Base-by-base conservation (phyloP, 495 filamentous ascomycete species). In the Aspergillus nanangensis region DNA sequence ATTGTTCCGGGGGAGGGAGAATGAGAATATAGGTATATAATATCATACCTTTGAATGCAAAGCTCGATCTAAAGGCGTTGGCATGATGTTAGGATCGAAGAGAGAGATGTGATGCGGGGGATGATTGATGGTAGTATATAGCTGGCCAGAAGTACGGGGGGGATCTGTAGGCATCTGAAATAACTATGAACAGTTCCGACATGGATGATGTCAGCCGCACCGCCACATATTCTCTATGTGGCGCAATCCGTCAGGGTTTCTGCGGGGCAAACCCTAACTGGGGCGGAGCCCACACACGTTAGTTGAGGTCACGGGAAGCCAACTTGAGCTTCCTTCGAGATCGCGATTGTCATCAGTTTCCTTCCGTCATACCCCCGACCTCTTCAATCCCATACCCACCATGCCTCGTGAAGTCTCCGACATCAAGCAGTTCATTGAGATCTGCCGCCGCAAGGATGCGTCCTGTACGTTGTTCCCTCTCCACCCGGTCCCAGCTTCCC, bases 361-460 rank as follows among this genome's bases (percentile, higher is more conserved):
- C 38, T 15, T 44, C 46, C 14, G 48, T 42, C 40, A 32, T 19
- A 22, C 31, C 29, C 41, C 18, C 25, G 43, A 48, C 47, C 34
- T 51, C 48, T 31, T 41, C 34, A 45, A 49, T 34, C 34, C 29
- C 49, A 36, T 61, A 59, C 56, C 67, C 78, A 82, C 41, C 54
- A 99, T 99, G 93, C 93, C 93, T 84, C 80, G 82, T 62, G 91
- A 97, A 90, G 83, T 97, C 72, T 86, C 84, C 64, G 94, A 97
- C 64, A 96, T 99, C 85, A 99, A 97, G 88, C 76, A 96, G 79
- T 99, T 99, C 86, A 94, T 99, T 75, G 94, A 99, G 87, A 92
- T 97, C 79, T 95, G 88, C 86, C 84, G 91, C 74, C 87, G 93
- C 63, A 93, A 93, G 75, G 93, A 99, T 81, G 93, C 94, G 63